Evolutionary conservation across 1,284 basidiomycete species (phyloP).

Genomic region (Veloporphyrellus conicus): DNA sequence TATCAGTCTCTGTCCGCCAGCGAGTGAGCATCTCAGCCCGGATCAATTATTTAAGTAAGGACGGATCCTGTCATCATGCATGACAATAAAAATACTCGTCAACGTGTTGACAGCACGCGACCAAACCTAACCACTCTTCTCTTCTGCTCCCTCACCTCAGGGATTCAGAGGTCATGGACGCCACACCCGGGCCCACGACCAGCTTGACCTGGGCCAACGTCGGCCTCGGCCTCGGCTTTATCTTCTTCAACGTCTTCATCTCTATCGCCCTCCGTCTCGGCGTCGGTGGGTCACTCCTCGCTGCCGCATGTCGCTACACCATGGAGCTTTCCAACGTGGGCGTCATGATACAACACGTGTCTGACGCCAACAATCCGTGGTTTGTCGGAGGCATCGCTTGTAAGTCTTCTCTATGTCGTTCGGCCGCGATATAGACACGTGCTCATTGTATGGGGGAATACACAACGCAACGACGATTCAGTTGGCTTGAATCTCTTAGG

Average conservation of each 20-base stretch:
- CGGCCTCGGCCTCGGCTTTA: constrained; percentile 67
- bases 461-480: constrained; percentile 20
- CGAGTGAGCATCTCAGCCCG: no score
- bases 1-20: no score
- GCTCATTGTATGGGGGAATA: not conserved
- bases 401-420: constrained; percentile 34
- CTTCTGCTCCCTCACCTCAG: not conserved
- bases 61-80: no score
- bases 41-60: no score
- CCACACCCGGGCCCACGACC: constrained; percentile 12
- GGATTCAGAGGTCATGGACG: no score
- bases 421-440: not conserved
- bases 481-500: constrained; percentile 71
- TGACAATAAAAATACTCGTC: no score
- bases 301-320: constrained; percentile 70
- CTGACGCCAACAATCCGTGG: constrained; percentile 70
- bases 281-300: constrained; percentile 63
- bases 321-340: constrained; percentile 74
- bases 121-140: not conserved
- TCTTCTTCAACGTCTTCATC: constrained; percentile 59
- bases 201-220: constrained; percentile 68
- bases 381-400: constrained; percentile 69
- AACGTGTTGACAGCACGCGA: no score
- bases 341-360: constrained; percentile 66
- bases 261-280: constrained; percentile 65